phyloP scores from a whole-genome alignment of 2,329 filamentous ascomycete species.

The Penicillium decumbens region DNA sequence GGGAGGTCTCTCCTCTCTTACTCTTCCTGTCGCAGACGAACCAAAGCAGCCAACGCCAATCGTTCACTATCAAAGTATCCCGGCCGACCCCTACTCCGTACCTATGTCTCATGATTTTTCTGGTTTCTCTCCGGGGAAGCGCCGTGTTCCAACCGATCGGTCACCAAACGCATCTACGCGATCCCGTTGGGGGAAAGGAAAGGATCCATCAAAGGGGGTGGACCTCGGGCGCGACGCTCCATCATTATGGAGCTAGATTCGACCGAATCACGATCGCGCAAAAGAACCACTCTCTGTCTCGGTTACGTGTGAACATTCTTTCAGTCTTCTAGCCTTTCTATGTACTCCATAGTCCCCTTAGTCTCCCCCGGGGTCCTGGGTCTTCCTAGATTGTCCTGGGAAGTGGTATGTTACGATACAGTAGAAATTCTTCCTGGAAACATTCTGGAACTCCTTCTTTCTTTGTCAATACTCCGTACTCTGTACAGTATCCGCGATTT shows the following conservation, averaged over 20 bases:
- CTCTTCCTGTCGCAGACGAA: conserved; percentile 8
- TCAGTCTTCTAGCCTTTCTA: conserved; percentile 23
- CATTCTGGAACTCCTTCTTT: conserved; percentile 17
- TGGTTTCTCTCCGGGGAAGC: background rate
- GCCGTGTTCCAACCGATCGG: conserved; percentile 6
- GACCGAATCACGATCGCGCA: conserved; percentile 9
- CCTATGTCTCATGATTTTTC: conserved; percentile 4
- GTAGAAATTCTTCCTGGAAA: conserved; percentile 7
- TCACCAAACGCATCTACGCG: conserved; percentile 3
- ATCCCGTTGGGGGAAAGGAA: conserved; percentile 9
- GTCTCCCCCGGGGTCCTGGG: conserved; percentile 17
- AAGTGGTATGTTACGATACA: background rate
- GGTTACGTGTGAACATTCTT: conserved; percentile 28
- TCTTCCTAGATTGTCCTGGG: background rate
- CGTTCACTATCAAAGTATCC: background rate
- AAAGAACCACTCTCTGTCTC: conserved; percentile 16
- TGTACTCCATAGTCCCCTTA: background rate
- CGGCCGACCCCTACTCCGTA: background rate
- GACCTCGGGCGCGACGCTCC: conserved; percentile 11
- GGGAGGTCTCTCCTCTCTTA: conserved; percentile 8
- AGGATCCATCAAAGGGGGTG: conserved; percentile 26
- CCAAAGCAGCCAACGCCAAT: conserved; percentile 13
- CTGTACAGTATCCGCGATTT: background rate
- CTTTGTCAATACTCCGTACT: background rate
- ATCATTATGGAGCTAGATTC: conserved; percentile 8